These are phyloP conservation scores for Microdochium bolleyi DNA, from an alignment of 2,329 filamentous ascomycete genomes.

Conservation along the genomic window DNA sequence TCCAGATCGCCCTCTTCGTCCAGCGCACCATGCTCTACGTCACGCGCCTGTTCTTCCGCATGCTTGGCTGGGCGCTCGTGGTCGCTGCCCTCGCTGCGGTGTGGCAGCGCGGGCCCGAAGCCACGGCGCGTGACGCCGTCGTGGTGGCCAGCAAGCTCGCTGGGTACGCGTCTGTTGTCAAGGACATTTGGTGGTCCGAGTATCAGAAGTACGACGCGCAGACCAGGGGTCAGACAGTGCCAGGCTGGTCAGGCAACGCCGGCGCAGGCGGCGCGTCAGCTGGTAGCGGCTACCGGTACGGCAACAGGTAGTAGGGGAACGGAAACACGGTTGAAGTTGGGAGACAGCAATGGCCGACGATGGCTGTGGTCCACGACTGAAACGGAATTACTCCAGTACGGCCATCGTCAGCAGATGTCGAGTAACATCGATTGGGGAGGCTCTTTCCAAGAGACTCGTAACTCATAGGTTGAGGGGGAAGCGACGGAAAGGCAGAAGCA, in stretches of 20 bases:
- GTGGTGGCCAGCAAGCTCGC: constrained; percentile 32
- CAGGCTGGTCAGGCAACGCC: constrained; percentile 6
- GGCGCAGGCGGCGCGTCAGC: constrained; percentile 6
- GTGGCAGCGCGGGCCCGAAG: constrained; percentile 58
- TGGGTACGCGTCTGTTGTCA: constrained; percentile 38
- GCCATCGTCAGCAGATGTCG: too few species aligned
- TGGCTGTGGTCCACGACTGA: too few species aligned
- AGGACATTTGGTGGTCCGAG: constrained; percentile 48
- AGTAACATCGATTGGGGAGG: too few species aligned
- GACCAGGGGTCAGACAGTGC: constrained; percentile 14
- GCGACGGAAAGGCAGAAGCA: too few species aligned
- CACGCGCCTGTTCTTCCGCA: constrained; percentile 55
- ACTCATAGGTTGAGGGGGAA: too few species aligned
- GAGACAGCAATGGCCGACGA: background rate
- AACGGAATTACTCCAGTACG: too few species aligned
- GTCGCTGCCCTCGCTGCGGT: constrained; percentile 45
- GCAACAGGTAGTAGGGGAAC: background rate
- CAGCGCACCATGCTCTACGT: constrained; percentile 70
- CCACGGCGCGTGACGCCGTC: constrained; percentile 51
- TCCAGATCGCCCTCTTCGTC: constrained; percentile 57
- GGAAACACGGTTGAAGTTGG: background rate
- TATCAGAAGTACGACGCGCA: constrained; percentile 49
- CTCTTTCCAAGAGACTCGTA: too few species aligned
- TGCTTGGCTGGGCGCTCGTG: constrained; percentile 58
- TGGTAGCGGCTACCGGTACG: constrained; percentile 2